These are phyloP conservation scores for Exophiala mesophila DNA, from an alignment of 2,329 filamentous ascomycete genomes.

Conservation along the genomic window DNA sequence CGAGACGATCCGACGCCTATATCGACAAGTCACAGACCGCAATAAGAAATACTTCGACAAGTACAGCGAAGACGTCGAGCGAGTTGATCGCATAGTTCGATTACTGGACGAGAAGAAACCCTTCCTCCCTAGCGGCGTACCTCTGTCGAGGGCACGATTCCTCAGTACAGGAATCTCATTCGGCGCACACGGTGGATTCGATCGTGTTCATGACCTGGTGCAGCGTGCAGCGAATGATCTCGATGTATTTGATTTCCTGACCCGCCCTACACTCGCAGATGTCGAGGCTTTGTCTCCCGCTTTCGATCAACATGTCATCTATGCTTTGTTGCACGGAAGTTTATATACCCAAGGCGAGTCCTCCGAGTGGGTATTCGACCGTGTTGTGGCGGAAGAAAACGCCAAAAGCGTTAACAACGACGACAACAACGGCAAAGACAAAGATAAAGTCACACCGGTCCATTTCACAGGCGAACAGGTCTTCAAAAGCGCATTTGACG, in stretches of 20 bases:
- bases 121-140: constrained; percentile 65
- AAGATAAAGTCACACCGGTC: constrained; percentile 7
- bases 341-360: constrained; percentile 72
- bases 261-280: constrained; percentile 61
- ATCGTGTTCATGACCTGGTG: constrained; percentile 50
- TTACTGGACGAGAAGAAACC: constrained; percentile 56
- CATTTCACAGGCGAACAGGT: constrained; percentile 83
- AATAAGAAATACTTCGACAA: constrained; percentile 79
- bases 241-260: constrained; percentile 69
- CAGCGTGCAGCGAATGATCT: constrained; percentile 68
- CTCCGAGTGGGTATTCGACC: constrained; percentile 70
- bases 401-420: constrained; percentile 40
- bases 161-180: constrained; percentile 73
- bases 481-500: constrained; percentile 28
- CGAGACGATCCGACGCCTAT: constrained; percentile 65
- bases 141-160: constrained; percentile 67
- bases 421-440: not conserved
- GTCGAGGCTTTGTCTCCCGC: constrained; percentile 60
- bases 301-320: constrained; percentile 75
- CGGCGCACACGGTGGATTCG: constrained; percentile 60
- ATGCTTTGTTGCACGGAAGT: constrained; percentile 80
- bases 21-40: constrained; percentile 59
- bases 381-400: constrained; percentile 29
- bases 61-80: constrained; percentile 71
- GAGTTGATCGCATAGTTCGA: constrained; percentile 61